Conservation (phyloP, 2,329 filamentous ascomycete species). For the Chaetoscypha palmicola region DNA sequence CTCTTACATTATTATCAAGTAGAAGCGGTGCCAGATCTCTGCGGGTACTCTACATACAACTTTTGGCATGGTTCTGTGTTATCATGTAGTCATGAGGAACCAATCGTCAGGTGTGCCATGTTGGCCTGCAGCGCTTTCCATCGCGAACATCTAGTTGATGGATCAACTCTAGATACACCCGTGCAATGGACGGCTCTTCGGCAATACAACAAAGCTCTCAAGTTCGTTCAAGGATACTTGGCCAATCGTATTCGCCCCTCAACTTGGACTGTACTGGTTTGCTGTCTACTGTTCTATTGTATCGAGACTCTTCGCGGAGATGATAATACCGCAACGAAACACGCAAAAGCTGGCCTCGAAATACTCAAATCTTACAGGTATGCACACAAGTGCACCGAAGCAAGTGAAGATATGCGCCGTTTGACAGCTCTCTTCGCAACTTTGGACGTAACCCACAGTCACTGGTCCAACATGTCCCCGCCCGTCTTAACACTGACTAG, state of each 20-base stretch:
- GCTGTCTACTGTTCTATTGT: background rate
- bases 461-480: background rate
- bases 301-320: background rate
- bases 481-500: background rate
- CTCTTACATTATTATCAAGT: background rate
- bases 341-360: slow-evolving; percentile 1
- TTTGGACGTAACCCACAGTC: background rate
- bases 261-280: background rate
- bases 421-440: slow-evolving; percentile 1
- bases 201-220: slow-evolving; percentile 1
- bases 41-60: background rate
- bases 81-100: background rate
- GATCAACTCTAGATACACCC: background rate
- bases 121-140: background rate
- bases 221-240: background rate
- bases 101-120: background rate
- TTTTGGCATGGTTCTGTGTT: slow-evolving; percentile 2
- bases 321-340: background rate
- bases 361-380: background rate
- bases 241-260: background rate
- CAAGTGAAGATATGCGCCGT: background rate
- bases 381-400: background rate
- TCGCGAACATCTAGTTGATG: background rate
- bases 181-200: background rate
- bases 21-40: background rate